Base-by-base conservation (phyloP, 805 yeast genomes). In the Candida yuanshanica region DNA sequence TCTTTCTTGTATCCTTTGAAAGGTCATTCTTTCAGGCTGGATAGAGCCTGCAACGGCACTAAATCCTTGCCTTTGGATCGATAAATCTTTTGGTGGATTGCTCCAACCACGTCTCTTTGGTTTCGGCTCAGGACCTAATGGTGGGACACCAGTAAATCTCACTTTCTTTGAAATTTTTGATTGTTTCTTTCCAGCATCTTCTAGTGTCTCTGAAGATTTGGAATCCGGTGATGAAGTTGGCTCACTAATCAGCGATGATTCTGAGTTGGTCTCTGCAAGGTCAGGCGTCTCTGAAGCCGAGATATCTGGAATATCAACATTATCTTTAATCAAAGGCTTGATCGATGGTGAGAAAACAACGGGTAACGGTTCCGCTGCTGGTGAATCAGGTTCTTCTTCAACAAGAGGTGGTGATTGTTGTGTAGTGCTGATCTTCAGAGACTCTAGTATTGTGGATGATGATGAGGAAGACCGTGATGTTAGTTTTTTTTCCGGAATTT, bases 101-200 rank as follows among this genome's bases (percentile, higher is more conserved):
- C 44, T 43, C 58, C 56, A 51, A 2, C 58, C 56, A 33, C 39
- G 46, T 20, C 47, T 44, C 38, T 51, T 53, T 5, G 56, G 53
- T 27, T 48, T 52, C 1, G 36, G 34, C 2, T 50, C 54, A 10
- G 49, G 53, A 22, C 42, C 51, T 23, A 45, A 25, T 8, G 45
- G 39, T 5, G 59, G 59, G 8, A 56, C 54, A 13, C 61, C 59
- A 14, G 44, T 53, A 37, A 56, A 56, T 6, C 61, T 39, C 5
- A 56, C 61, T 27, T 49, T 52, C 39, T 56, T n/a, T 56, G 14
- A 53, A 32, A 20, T 33, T 22, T 7, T 33, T 31, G 10, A 6
- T 13, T 32, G 11, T 11, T 20, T 8, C 40, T 17, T 42, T 38
- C 9, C 9, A 7, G n/a, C n/a, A 11, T 31, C 21, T 17, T 31